Evolutionary conservation across 2,329 filamentous ascomycete species (phyloP).

Genomic region (Laburnicola sp.): DNA sequence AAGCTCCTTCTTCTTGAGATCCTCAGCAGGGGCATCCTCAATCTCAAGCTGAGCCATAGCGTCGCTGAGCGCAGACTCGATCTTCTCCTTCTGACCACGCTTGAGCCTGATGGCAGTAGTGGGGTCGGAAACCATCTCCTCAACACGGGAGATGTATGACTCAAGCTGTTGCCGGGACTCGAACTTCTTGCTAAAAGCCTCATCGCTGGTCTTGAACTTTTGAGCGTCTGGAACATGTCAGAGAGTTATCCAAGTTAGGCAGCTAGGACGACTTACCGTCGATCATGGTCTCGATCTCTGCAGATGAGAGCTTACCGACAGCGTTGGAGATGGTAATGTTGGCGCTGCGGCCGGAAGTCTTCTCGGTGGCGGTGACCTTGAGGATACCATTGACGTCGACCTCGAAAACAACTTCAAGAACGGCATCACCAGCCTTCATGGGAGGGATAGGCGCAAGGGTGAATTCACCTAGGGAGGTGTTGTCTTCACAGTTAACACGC

Average conservation of each 20-base stretch:
- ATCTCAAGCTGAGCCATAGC: slow-evolving; percentile 98
- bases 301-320: slow-evolving; percentile 92
- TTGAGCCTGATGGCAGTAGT: slow-evolving; percentile 96
- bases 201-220: slow-evolving; percentile 98
- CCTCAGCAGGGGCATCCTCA: slow-evolving; percentile 86
- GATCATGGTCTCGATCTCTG: slow-evolving; percentile 98
- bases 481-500: slow-evolving; percentile 97
- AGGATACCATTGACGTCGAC: slow-evolving; percentile 99
- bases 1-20: slow-evolving; percentile 99
- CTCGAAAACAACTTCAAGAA: slow-evolving; percentile 97
- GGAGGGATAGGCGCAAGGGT: slow-evolving; percentile 84
- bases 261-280: slow-evolving; percentile 59
- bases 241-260: not conserved
- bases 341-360: slow-evolving; percentile 94
- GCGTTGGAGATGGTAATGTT: slow-evolving; percentile 99
- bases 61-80: slow-evolving; percentile 93
- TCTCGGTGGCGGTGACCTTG: slow-evolving; percentile 99
- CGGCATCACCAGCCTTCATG: slow-evolving; percentile 92
- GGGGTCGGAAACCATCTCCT: slow-evolving; percentile 98
- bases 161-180: slow-evolving; percentile 99
- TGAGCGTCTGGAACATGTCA: slow-evolving; percentile 68
- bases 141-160: slow-evolving; percentile 96
- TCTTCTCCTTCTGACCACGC: slow-evolving; percentile 99
- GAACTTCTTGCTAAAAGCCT: slow-evolving; percentile 99
- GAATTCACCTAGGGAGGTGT: slow-evolving; percentile 97